Conservation (phyloP, 306 rosid species). For the Albizia julibrissin region DNA sequence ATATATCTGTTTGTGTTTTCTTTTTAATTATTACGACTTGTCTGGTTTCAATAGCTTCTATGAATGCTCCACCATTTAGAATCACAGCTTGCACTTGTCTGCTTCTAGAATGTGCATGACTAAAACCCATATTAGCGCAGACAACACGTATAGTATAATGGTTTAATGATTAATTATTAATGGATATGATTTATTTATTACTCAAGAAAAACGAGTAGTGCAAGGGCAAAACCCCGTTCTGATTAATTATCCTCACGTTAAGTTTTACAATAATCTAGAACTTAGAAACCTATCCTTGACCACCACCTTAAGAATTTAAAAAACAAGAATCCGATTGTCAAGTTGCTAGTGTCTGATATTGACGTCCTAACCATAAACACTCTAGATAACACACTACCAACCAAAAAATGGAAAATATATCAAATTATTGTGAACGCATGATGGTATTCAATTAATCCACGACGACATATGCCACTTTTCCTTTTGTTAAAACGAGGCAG, state of each 20-base stretch:
- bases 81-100: neutral
- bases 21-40: neutral
- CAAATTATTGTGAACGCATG: constrained; percentile 15
- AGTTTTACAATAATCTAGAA: constrained; percentile 39
- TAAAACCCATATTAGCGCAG: constrained; percentile 14
- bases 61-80: neutral
- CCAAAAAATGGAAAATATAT: constrained; percentile 37
- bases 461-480: neutral
- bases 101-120: neutral
- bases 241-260: neutral
- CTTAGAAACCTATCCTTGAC: constrained; percentile 29
- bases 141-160: neutral
- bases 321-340: constrained; percentile 25
- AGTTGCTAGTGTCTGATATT: constrained; percentile 43
- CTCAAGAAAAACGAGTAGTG: constrained; percentile 2
- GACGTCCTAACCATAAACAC: constrained; percentile 51
- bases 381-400: constrained; percentile 30
- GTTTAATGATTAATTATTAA: constrained; percentile 1
- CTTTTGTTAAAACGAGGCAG: constrained; percentile 8
- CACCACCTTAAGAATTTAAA: constrained; percentile 24
- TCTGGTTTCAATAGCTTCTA: constrained; percentile 2
- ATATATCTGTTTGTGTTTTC: neutral
- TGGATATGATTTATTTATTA: neutral
- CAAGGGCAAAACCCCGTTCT: constrained; percentile 13
- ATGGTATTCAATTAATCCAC: neutral